Evolutionary conservation across 148 eudicot species (phyloP), one percentile per base, ranked within the genome.

Genomic region (Cornus kousa): DNA sequence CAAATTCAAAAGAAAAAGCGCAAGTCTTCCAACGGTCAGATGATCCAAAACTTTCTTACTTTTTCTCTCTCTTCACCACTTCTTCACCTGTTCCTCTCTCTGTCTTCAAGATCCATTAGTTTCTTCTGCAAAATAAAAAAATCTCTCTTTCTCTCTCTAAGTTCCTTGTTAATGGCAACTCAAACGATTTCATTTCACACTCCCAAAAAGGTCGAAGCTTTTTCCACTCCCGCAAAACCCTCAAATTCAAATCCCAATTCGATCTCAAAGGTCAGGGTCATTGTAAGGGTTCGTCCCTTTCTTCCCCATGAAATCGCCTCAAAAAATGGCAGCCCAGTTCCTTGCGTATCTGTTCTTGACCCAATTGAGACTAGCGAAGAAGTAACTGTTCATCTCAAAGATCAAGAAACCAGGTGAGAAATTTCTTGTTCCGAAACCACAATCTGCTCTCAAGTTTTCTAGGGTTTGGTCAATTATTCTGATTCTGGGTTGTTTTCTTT

Each of bases 271-370:
- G 98, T 96, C 11, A 85, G 97, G 65, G 97, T 96, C 24, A 72
- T 96, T 17, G 77, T 88, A 0, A 80, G 98, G 73, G 88, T 93
- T 31, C 93, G 99, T 37, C 97, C 98, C 3, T 93, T 96, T 80
- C 93, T 93, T 74, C 62, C 81, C 23, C 83, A 82, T 9, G 97
- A 96, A 83, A 60, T 84, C 50, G 71, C 81, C 57, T 37, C 82
- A 9, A 74, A 64, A 59, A 80, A 71, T 19, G 82, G 80, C 37
- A 48, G 79, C 40, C 85, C 85, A 9, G 62, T 75, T 65, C 79
- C 95, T 16, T 89, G 97, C 37, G 85, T 84, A 35, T 90, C 97
- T 12, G 67, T 88, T 74, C 74, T 87, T 10, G 76, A 81, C 10
- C 60, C 81, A 5, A 83, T 69, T 11, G 79, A 79, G 11, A 57